These are phyloP conservation scores for Xanthoconium separans DNA, from an alignment of 1,284 basidiomycete species.

Conservation along the genomic window DNA sequence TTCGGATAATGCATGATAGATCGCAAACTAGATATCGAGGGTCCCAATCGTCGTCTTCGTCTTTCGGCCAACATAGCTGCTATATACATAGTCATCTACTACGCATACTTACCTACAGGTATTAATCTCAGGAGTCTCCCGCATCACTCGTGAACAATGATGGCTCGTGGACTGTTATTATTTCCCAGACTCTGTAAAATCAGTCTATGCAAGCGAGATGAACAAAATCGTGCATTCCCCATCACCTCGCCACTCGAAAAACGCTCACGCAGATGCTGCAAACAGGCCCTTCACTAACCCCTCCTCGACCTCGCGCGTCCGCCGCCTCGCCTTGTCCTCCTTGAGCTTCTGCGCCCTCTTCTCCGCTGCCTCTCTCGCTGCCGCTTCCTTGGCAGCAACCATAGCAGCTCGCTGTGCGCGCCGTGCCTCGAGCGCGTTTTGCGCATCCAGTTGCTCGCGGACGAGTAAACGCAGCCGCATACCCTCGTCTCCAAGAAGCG, in stretches of 20 bases:
- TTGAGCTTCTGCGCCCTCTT: constrained; percentile 8
- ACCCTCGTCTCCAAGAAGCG: constrained; percentile 70
- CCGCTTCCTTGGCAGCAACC: constrained; percentile 18
- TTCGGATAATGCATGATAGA: constrained; percentile 1
- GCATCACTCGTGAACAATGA: too few relatives aligned
- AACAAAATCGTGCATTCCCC: not conserved
- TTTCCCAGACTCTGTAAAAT: not conserved
- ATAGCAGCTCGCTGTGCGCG: constrained; percentile 17
- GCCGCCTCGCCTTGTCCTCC: constrained; percentile 11
- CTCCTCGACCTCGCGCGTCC: constrained; percentile 9
- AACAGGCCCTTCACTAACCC: constrained; percentile 22
- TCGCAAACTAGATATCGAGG: not conserved
- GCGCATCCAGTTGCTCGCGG: constrained; percentile 39
- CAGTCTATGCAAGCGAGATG: constrained; percentile 3
- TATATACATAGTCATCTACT: not conserved
- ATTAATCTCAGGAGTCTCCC: not conserved
- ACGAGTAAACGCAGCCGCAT: constrained; percentile 68
- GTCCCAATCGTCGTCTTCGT: not conserved
- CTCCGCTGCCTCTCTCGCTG: constrained; percentile 8
- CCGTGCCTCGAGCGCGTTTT: constrained; percentile 23
- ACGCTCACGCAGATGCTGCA: constrained; percentile 4
- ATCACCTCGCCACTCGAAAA: not conserved
- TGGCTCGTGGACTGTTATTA: too few relatives aligned
- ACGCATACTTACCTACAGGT: not conserved
- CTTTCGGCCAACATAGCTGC: too few relatives aligned